Evolutionary conservation across 2,329 filamentous ascomycete genomes (phyloP).

Genomic region (Epichloe scottii): DNA sequence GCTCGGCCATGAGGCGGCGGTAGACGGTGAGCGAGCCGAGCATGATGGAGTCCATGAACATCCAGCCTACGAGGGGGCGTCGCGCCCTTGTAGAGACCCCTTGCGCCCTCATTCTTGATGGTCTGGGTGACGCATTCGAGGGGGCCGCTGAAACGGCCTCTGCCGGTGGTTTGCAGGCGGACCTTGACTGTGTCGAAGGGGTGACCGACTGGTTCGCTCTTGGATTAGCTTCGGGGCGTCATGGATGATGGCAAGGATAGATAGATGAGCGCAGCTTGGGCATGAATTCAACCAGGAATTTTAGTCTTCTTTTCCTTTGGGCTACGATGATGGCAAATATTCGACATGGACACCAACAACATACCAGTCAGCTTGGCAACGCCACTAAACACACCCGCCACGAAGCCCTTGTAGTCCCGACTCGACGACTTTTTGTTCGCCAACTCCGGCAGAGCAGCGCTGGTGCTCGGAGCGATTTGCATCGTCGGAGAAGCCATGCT

Average conservation of each 20-base stretch:
- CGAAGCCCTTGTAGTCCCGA: conserved; percentile 80
- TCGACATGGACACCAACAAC: conserved; percentile 11
- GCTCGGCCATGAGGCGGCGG: conserved; percentile 67
- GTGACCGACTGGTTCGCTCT: conserved; percentile 38
- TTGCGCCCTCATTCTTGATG: conserved; percentile 69
- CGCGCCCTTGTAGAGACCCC: conserved; percentile 87
- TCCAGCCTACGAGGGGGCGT: conserved; percentile 87
- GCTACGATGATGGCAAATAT: no score
- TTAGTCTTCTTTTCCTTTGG: not conserved
- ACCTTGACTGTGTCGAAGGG: conserved; percentile 97
- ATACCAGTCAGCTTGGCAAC: conserved; percentile 77
- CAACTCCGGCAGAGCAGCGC: not conserved
- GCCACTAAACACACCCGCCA: conserved; percentile 90
- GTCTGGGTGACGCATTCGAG: conserved; percentile 78
- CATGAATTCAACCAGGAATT: no score
- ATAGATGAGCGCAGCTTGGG: no score
- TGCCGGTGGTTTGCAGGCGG: conserved; percentile 74
- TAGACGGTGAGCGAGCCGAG: conserved; percentile 85
- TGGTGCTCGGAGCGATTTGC: not conserved
- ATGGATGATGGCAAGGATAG: no score
- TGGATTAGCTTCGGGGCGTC: no score
- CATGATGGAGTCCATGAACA: conserved; percentile 93
- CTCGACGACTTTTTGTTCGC: conserved; percentile 2
- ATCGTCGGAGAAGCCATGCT: not conserved
- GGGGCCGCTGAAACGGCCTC: conserved; percentile 70